phyloP scores from a whole-genome alignment of 2,329 filamentous ascomycete species.

The Tolypocladium guangdongense region DNA sequence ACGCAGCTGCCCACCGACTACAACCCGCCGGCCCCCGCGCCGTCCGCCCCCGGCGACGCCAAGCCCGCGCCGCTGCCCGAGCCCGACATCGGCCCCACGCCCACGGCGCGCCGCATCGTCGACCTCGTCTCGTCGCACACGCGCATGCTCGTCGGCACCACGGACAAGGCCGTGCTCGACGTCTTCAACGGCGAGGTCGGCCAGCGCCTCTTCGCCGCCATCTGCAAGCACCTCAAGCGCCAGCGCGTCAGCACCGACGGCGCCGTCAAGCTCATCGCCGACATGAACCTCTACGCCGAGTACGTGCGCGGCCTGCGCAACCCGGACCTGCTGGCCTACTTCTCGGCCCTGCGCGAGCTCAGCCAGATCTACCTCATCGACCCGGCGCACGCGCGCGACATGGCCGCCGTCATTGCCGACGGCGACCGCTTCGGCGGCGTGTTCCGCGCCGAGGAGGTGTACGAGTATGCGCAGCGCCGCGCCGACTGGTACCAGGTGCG shows the following conservation, averaged over 20 bases:
- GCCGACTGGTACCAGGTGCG: constrained; percentile 93
- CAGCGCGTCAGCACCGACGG: constrained; percentile 86
- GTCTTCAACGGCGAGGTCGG: constrained; percentile 98
- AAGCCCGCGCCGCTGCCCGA: constrained; percentile 21
- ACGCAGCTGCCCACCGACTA: constrained; percentile 82
- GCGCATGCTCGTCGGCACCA: constrained; percentile 84
- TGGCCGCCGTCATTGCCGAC: constrained; percentile 91
- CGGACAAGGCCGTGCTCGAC: constrained; percentile 95
- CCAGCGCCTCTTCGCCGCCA: constrained; percentile 75
- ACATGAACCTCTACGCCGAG: constrained; percentile 88
- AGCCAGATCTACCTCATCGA: constrained; percentile 94
- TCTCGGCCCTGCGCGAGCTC: constrained; percentile 80
- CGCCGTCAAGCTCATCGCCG: constrained; percentile 84
- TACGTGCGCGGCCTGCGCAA: constrained; percentile 78
- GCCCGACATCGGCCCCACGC: constrained; percentile 54
- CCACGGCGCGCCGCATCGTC: constrained; percentile 70
- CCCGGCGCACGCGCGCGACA: constrained; percentile 73
- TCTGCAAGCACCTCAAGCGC: constrained; percentile 96
- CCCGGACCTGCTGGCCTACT: constrained; percentile 76
- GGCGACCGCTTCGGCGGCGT: constrained; percentile 82
- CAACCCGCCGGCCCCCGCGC: constrained; percentile 49
- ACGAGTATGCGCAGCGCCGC: constrained; percentile 87
- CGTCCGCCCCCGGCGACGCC: constrained; percentile 14
- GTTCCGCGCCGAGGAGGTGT: constrained; percentile 91
- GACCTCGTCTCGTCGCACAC: constrained; percentile 83